Base-by-base conservation (phyloP, 768 basidiomycete species). In the Holtermanniella nyarrowii region DNA sequence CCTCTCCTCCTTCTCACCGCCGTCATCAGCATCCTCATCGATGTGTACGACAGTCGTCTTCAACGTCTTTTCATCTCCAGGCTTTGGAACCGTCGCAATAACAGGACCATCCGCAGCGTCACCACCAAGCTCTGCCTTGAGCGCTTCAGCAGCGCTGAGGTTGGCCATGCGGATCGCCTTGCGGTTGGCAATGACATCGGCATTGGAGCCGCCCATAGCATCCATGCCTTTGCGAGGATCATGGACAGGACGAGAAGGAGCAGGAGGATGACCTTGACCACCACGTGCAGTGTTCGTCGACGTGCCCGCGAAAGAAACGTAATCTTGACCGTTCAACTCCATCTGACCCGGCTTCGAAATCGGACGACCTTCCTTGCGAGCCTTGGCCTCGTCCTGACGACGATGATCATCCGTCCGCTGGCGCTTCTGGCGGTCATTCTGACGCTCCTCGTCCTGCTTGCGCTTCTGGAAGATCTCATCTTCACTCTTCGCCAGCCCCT, bases 121-220 rank as follows among this genome's bases (percentile, higher is more conserved):
- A 46, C 61, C 70, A 5, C 82, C 79, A 57, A 96, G 72, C 72
- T 96, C 88, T 47, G 88, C 89, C 74, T 88, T 91, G 62, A 97
- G 77, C 70, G 84, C 80, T 69, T 97, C 88, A 50, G 91, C 91
- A 42, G 93, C 93, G 75, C 82, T 88, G 82, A 97, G 81, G 68
- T 97, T 97, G 24, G 93, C 93, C 80, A 93, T 83, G 54, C 91
- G 82, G 58, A 95, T 88, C 22, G 86, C 87, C 57, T 81, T 80
- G 40, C 88, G 81, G 71, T 93, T 93, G 45, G 84, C 83, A 24
- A 91, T 88, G 53, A 93, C 81, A 70, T 90, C 87, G 45, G 62
- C 56, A 70, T 91, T 93, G n/a, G 84, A 85, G 20, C 86, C 86
- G 40, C 80, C 83, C 48, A 91, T 75, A 21, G 65, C 58, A 3